These are phyloP conservation scores for Talaromyces pinophilus DNA, from an alignment of 2,329 filamentous ascomycete species.

Conservation along the genomic window DNA sequence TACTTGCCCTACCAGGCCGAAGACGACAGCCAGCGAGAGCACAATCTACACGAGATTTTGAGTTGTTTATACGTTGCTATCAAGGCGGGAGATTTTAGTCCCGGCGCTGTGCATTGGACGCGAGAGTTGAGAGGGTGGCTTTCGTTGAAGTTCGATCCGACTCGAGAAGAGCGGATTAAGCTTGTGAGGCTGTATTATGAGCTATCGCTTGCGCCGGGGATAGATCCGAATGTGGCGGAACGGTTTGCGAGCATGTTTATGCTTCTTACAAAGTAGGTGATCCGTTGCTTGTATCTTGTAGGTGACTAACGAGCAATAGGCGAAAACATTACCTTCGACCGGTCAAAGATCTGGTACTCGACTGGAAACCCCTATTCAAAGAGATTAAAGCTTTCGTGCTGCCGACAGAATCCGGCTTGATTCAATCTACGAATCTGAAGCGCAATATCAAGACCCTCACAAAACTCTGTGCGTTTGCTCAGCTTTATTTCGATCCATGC, in stretches of 20 bases:
- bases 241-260: slow-evolving; percentile 97
- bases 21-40: slow-evolving; percentile 73
- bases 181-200: slow-evolving; percentile 93
- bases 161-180: slow-evolving; percentile 76
- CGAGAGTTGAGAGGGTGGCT: slow-evolving; percentile 94
- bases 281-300: neutral
- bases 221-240: slow-evolving; percentile 79
- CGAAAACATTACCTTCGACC: slow-evolving; percentile 95
- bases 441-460: slow-evolving; percentile 72
- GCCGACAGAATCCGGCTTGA: slow-evolving; percentile 72
- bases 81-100: slow-evolving; percentile 88
- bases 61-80: slow-evolving; percentile 92
- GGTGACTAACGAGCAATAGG: slow-evolving; percentile 48
- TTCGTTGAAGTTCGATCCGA: slow-evolving; percentile 94
- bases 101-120: slow-evolving; percentile 94
- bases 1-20: slow-evolving; percentile 89
- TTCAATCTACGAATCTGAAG: slow-evolving; percentile 63
- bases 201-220: slow-evolving; percentile 82
- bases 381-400: slow-evolving; percentile 89
- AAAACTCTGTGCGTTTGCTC: slow-evolving; percentile 86
- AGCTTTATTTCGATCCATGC: slow-evolving; percentile 87
- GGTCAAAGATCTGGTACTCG: slow-evolving; percentile 81
- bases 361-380: slow-evolving; percentile 91
- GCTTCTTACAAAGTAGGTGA: slow-evolving; percentile 77
- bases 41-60: slow-evolving; percentile 80